phyloP scores from a whole-genome alignment of 805 yeast species.

The Candida oleophila region DNA sequence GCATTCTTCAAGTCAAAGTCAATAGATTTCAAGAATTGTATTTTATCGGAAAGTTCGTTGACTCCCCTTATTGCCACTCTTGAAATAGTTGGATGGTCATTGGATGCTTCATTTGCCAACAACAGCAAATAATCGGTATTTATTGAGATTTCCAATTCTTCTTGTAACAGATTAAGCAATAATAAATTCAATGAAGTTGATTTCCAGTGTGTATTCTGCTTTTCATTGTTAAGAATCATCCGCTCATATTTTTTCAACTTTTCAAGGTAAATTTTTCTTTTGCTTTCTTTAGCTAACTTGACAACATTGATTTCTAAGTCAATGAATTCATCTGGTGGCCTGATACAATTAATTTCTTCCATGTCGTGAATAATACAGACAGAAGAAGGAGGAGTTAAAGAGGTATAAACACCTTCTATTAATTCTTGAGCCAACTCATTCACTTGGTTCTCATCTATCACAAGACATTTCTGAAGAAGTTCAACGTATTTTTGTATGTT shows the following conservation, averaged over 20 bases:
- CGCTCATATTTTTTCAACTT: constrained; percentile 44
- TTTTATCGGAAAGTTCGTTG: constrained; percentile 48
- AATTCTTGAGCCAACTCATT: constrained; percentile 53
- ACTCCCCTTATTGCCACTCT: constrained; percentile 61
- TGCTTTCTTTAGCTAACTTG: constrained; percentile 59
- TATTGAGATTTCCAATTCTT: constrained; percentile 48
- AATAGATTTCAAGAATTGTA: constrained; percentile 43
- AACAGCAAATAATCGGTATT: constrained; percentile 39
- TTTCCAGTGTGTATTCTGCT: constrained; percentile 54
- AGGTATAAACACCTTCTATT: constrained; percentile 33
- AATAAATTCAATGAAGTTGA: constrained; percentile 47
- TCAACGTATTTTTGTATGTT: constrained; percentile 48
- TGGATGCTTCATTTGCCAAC: constrained; percentile 47
- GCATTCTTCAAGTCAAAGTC: constrained; percentile 48
- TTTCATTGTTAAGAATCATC: constrained; percentile 24
- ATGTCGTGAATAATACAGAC: constrained; percentile 50
- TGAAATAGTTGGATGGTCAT: constrained; percentile 69
- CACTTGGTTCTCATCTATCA: constrained; percentile 55
- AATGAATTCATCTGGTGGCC: constrained; percentile 61
- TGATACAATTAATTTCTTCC: constrained; percentile 41
- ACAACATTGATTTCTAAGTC: constrained; percentile 60
- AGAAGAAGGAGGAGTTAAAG: constrained; percentile 32
- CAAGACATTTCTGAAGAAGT: constrained; percentile 53
- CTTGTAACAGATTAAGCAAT: constrained; percentile 52
- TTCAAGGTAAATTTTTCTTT: constrained; percentile 43